These are phyloP conservation scores for Penicillium dipodomyicola DNA, from an alignment of 495 filamentous ascomycete species.

Conservation along the genomic window DNA sequence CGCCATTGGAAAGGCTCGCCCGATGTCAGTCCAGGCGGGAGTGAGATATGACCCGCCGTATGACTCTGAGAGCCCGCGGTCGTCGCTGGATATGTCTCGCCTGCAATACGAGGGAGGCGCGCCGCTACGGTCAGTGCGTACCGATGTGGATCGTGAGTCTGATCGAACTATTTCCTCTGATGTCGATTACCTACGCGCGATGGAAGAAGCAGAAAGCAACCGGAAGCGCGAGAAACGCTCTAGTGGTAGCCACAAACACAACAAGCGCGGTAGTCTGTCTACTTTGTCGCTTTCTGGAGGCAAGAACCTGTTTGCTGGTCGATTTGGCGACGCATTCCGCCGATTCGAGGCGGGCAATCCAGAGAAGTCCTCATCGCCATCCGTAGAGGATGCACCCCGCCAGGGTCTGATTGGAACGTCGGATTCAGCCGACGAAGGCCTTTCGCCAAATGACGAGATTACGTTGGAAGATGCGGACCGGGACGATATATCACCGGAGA, in stretches of 20 bases:
- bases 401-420: conserved; percentile 65
- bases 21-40: conserved; percentile 74
- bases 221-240: conserved; percentile 70
- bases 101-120: conserved; percentile 40
- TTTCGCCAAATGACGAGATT: conserved; percentile 53
- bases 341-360: conserved; percentile 72
- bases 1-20: conserved; percentile 61
- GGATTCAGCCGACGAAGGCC: conserved; percentile 42
- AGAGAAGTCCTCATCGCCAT: conserved; percentile 55
- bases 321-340: conserved; percentile 94
- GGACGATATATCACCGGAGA: conserved; percentile 80
- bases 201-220: conserved; percentile 66
- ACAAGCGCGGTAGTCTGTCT: conserved; percentile 78
- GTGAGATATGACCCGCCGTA: conserved; percentile 75
- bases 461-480: conserved; percentile 55
- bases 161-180: conserved; percentile 70
- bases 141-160: conserved; percentile 35
- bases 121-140: conserved; percentile 37
- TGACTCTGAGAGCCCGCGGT: conserved; percentile 53
- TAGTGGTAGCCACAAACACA: conserved; percentile 61
- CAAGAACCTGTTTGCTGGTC: conserved; percentile 83
- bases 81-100: conserved; percentile 39
- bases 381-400: conserved; percentile 37
- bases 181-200: conserved; percentile 79
- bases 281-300: conserved; percentile 71